A percentile compares a stretch with the other conserved stretches of the same genome.
Evolutionary conservation across 2,329 filamentous ascomycete species (phyloP).

Genomic region (Fusarium lateritium): DNA sequence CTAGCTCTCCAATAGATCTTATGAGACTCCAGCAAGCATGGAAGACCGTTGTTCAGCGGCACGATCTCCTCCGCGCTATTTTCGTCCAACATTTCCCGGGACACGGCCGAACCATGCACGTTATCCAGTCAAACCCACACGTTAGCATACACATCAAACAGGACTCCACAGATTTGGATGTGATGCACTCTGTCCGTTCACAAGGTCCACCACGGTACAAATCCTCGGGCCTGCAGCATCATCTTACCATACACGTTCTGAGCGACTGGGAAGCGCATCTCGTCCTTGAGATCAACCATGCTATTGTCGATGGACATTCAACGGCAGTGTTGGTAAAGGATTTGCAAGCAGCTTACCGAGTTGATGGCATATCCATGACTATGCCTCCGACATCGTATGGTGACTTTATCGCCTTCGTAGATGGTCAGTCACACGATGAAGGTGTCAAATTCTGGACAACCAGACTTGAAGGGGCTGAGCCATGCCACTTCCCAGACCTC

Average conservation of each 20-base stretch:
- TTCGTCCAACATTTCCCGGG: neutral
- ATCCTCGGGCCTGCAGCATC: neutral
- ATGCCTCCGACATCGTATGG: neutral
- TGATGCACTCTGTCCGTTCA: neutral
- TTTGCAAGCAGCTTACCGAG: neutral
- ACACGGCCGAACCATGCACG: neutral
- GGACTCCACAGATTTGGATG: neutral
- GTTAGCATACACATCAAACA: neutral
- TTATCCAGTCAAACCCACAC: neutral
- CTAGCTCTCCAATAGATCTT: neutral
- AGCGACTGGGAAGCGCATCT: neutral
- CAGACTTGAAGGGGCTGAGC: neutral
- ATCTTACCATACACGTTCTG: slow-evolving; percentile 4
- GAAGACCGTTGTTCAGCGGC: neutral
- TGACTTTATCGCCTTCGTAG: neutral
- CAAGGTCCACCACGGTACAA: neutral
- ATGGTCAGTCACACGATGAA: neutral
- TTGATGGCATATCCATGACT: no score
- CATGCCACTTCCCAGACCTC: slow-evolving; percentile 15
- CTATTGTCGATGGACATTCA: slow-evolving; percentile 11
- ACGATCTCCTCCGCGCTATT: neutral
- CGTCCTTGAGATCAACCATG: slow-evolving; percentile 15
- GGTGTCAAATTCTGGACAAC: neutral
- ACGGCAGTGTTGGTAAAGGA: neutral
- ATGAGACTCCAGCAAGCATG: slow-evolving; percentile 4